Evolutionary conservation across 495 filamentous ascomycete species (phyloP).

Genomic region (Barbatosphaeria neglecta): DNA sequence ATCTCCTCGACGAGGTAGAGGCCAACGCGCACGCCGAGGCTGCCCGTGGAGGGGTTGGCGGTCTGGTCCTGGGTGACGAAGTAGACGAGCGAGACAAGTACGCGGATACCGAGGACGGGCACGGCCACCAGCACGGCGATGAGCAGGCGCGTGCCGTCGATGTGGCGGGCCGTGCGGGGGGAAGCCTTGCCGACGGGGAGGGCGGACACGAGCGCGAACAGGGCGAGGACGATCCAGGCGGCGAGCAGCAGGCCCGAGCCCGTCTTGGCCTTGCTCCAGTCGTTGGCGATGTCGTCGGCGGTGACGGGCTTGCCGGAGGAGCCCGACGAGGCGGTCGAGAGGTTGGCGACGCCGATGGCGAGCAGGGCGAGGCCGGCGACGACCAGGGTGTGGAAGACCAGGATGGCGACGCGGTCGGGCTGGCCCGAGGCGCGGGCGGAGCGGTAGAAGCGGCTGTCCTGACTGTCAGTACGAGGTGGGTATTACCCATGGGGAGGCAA

Average conservation of each 20-base stretch:
- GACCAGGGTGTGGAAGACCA: slow-evolving; percentile 13
- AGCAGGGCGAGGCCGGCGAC: slow-evolving; percentile 15
- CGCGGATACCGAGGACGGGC: slow-evolving; percentile 16
- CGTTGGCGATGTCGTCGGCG: slow-evolving; percentile 7
- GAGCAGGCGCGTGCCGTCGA: slow-evolving; percentile 11
- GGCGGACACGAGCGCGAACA: slow-evolving; percentile 11
- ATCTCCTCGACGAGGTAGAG: slow-evolving; percentile 21
- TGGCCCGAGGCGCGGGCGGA: slow-evolving; percentile 3
- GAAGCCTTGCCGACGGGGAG: neutral
- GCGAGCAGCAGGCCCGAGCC: slow-evolving; percentile 22
- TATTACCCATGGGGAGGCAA: neutral
- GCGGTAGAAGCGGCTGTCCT: slow-evolving; percentile 10
- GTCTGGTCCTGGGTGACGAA: slow-evolving; percentile 9
- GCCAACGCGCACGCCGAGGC: slow-evolving; percentile 13
- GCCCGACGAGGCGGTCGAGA: slow-evolving; percentile 2
- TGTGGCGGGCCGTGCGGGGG: neutral
- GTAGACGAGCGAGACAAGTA: slow-evolving; percentile 16
- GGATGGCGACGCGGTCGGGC: slow-evolving; percentile 4
- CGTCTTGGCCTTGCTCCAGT: slow-evolving; percentile 12
- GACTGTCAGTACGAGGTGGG: neutral
- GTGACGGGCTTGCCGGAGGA: slow-evolving; percentile 6
- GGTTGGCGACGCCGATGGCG: slow-evolving; percentile 14
- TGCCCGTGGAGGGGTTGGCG: slow-evolving; percentile 12
- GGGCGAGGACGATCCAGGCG: slow-evolving; percentile 18
- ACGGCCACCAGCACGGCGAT: slow-evolving; percentile 15